phyloP scores from a whole-genome alignment of 352 stramenopile genomes.

The Globisporangium cystogenes region DNA sequence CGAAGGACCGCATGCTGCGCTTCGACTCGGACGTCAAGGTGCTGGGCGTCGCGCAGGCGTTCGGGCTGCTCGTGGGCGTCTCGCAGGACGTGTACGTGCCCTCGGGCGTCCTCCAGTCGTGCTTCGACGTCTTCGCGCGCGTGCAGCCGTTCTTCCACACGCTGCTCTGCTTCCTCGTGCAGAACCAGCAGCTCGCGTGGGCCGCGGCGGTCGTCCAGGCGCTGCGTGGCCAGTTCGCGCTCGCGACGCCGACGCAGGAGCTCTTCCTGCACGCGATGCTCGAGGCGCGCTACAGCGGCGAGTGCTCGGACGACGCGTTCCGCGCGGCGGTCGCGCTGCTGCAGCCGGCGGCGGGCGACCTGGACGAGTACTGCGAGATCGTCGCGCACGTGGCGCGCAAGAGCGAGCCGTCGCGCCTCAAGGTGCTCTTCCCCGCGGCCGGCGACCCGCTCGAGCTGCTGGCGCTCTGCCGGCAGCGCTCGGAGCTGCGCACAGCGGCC shows the following conservation, averaged over 20 bases:
- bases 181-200: conserved; percentile 58
- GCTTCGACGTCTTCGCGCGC: conserved; percentile 71
- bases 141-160: conserved; percentile 82
- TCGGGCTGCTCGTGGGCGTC: conserved; percentile 68
- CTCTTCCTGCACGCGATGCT: conserved; percentile 80
- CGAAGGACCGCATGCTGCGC: conserved; percentile 58
- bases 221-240: conserved; percentile 42
- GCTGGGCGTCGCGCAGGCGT: conserved; percentile 51
- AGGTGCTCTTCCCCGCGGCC: conserved; percentile 57
- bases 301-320: conserved; percentile 38
- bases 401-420: conserved; percentile 71
- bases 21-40: conserved; percentile 80
- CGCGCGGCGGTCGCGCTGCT: conserved; percentile 45
- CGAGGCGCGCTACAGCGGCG: conserved; percentile 47
- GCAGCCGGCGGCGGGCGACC: conserved; percentile 30
- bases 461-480: conserved; percentile 47
- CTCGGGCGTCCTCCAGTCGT: conserved; percentile 44
- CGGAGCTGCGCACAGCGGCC: conserved; percentile 68
- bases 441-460: conserved; percentile 70
- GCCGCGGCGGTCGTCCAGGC: conserved; percentile 37
- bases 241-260: conserved; percentile 70
- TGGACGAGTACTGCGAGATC: conserved; percentile 83
- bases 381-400: conserved; percentile 80
- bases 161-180: conserved; percentile 58
- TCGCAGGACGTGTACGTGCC: conserved; percentile 82